Percentiles rank a stretch among this genome's conserved stretches.
These are phyloP conservation scores for Myxozyma neotropica DNA, from an alignment of 805 yeast species.

Conservation along the genomic window DNA sequence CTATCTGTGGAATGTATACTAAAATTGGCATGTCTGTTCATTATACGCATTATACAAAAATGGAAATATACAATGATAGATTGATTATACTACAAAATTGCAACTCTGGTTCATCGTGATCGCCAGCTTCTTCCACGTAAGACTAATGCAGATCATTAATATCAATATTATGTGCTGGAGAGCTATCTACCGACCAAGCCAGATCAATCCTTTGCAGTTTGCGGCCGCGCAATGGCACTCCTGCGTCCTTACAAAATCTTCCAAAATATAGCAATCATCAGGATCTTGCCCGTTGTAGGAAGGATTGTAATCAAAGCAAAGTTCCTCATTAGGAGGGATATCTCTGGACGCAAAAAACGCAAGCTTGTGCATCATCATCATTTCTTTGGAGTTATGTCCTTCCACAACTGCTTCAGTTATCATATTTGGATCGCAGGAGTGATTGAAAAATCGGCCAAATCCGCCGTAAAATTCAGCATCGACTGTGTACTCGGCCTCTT, in stretches of 20 bases:
- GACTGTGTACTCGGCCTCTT: constrained; percentile 14
- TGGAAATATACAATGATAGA: no score
- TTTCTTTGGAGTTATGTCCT: constrained; percentile 5
- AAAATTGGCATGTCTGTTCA: no score
- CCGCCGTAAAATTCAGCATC: constrained; percentile 29
- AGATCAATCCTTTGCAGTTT: constrained; percentile 9
- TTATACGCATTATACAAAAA: no score
- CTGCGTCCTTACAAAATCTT: constrained; percentile 9
- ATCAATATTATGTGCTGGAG: background rate
- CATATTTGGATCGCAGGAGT: constrained; percentile 24
- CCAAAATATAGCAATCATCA: constrained; percentile 7
- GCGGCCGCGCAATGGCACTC: constrained; percentile 15
- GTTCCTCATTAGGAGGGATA: constrained; percentile 25
- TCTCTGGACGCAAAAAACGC: constrained; percentile 26
- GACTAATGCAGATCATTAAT: no score
- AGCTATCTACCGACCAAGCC: constrained; percentile 4
- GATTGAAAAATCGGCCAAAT: constrained; percentile 25
- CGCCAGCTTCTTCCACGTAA: no score
- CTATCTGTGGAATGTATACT: no score
- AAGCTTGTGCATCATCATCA: constrained; percentile 17
- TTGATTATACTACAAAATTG: no score
- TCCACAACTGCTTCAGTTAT: constrained; percentile 17
- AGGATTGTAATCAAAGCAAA: constrained; percentile 24
- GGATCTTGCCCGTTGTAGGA: background rate
- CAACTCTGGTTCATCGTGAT: no score